Evolutionary conservation across 2,329 filamentous ascomycete genomes (phyloP).

Genomic region (Ceratocystis huliohia): DNA sequence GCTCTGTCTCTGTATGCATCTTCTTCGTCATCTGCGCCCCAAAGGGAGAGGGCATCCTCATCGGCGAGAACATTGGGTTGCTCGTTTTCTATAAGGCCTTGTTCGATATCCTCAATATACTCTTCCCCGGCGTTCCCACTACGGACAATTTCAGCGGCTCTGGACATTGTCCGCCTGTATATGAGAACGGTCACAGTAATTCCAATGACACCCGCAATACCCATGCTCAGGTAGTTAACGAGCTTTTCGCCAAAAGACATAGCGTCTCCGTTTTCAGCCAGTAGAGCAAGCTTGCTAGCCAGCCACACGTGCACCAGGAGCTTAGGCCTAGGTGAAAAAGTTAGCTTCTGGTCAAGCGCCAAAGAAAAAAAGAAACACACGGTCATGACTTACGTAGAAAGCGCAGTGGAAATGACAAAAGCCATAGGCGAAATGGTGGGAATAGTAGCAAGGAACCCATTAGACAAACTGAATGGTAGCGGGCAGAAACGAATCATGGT

Average conservation of each 20-base stretch:
- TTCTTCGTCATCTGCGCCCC: constrained; percentile 33
- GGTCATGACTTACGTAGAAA: constrained; percentile 42
- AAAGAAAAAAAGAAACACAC: too few species aligned
- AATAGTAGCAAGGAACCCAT: constrained; percentile 88
- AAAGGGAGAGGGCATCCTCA: constrained; percentile 48
- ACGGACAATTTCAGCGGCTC: constrained; percentile 45
- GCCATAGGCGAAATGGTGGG: constrained; percentile 66
- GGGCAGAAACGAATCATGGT: constrained; percentile 89
- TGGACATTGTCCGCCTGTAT: constrained; percentile 57
- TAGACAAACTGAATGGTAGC: constrained; percentile 81
- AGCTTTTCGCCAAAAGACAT: constrained; percentile 70
- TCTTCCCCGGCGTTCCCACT: constrained; percentile 27
- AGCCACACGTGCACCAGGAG: constrained; percentile 88
- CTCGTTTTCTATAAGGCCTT: constrained; percentile 35
- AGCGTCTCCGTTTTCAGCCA: constrained; percentile 70
- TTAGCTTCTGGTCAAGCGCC: constrained; percentile 1
- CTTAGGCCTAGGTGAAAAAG: constrained; percentile 51
- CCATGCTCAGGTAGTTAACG: constrained; percentile 73
- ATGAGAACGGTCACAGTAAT: constrained; percentile 70
- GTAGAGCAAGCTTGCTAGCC: constrained; percentile 64
- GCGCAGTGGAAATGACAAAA: constrained; percentile 70
- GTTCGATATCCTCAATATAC: constrained; percentile 32
- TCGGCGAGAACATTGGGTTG: constrained; percentile 45
- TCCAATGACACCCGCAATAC: constrained; percentile 58
- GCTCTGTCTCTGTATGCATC: constrained; percentile 20